Conservation (phyloP, 352 stramenopile genomes). For the Phytophthora pisi region DNA sequence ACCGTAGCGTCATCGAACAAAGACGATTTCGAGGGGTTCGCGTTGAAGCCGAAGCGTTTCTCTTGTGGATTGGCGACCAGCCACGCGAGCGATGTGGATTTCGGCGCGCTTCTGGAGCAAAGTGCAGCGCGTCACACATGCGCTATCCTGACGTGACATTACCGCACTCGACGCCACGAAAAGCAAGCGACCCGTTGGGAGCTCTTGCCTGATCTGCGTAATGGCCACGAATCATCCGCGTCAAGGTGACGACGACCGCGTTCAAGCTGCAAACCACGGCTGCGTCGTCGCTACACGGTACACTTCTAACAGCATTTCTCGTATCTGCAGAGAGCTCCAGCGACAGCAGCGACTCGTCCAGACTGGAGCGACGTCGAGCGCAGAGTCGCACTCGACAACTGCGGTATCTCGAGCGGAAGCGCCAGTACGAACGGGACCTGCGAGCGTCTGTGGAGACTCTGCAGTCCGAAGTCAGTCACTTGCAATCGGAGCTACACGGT, state of each 20-base stretch:
- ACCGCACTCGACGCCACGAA: constrained; percentile 3
- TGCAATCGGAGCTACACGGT: constrained; percentile 6
- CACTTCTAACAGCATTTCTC: background rate
- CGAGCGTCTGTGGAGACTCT: constrained; percentile 9
- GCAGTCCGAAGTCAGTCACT: constrained; percentile 13
- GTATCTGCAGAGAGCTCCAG: background rate
- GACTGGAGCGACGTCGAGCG: constrained; percentile 13
- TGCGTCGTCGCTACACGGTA: background rate
- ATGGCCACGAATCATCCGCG: background rate
- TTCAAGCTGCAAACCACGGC: background rate
- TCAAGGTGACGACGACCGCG: constrained; percentile 4
- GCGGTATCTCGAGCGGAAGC: constrained; percentile 36
- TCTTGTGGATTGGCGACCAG: constrained; percentile 7
- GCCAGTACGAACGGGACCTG: constrained; percentile 26
- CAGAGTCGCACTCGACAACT: constrained; percentile 27
- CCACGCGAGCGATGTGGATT: constrained; percentile 4
- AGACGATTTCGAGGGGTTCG: constrained; percentile 7
- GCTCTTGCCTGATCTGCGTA: background rate
- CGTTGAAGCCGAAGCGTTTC: constrained; percentile 6
- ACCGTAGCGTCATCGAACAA: constrained; percentile 2
- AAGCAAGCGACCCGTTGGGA: background rate
- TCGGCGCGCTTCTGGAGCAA: constrained; percentile 12
- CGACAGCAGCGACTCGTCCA: constrained; percentile 1
- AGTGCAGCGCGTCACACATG: too few species aligned
- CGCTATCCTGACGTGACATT: constrained; percentile 5